A percentile compares a stretch with the other conserved stretches of the same genome.
phyloP scores from a whole-genome alignment of 768 basidiomycete genomes.

The Mrakia gelida region DNA sequence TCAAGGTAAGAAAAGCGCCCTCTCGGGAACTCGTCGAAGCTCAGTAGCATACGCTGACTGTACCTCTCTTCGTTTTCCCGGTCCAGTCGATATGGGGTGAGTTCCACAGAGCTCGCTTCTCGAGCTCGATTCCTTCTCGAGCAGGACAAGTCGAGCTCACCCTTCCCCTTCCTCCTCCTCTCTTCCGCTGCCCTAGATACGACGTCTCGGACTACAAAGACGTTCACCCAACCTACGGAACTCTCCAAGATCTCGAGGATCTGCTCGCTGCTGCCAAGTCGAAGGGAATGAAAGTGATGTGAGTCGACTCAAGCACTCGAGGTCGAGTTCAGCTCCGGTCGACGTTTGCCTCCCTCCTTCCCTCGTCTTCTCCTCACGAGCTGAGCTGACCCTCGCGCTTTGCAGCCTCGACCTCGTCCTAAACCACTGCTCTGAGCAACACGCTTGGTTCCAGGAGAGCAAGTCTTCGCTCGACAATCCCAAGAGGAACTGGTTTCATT shows the following conservation, averaged over 20 bases:
- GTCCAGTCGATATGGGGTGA: slow-evolving; percentile 56
- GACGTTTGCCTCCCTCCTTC: slow-evolving; percentile 37
- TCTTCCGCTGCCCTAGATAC: slow-evolving; percentile 63
- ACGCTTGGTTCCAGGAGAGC: slow-evolving; percentile 66
- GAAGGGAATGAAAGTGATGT: slow-evolving; percentile 68
- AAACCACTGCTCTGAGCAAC: slow-evolving; percentile 46
- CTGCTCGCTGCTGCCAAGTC: slow-evolving; percentile 50
- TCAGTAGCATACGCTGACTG: not conserved
- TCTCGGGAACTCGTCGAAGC: not conserved
- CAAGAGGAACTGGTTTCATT: slow-evolving; percentile 72
- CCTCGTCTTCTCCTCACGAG: no score
- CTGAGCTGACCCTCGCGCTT: not conserved
- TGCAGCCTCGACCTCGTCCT: slow-evolving; percentile 12
- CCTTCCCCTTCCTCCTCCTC: slow-evolving; percentile 39
- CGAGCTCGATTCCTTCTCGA: not conserved
- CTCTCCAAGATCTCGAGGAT: slow-evolving; percentile 49
- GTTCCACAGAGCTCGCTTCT: not conserved
- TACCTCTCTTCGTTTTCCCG: no score
- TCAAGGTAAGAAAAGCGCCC: slow-evolving; percentile 48
- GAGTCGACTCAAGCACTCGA: slow-evolving; percentile 57
- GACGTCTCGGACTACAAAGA: slow-evolving; percentile 36
- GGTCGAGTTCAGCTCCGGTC: no score
- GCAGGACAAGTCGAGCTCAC: not conserved
- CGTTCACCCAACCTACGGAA: slow-evolving; percentile 59
- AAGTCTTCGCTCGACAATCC: slow-evolving; percentile 52